These are phyloP conservation scores for Xanthoparmelia taractica DNA, from an alignment of 495 filamentous ascomycete genomes.

Conservation along the genomic window DNA sequence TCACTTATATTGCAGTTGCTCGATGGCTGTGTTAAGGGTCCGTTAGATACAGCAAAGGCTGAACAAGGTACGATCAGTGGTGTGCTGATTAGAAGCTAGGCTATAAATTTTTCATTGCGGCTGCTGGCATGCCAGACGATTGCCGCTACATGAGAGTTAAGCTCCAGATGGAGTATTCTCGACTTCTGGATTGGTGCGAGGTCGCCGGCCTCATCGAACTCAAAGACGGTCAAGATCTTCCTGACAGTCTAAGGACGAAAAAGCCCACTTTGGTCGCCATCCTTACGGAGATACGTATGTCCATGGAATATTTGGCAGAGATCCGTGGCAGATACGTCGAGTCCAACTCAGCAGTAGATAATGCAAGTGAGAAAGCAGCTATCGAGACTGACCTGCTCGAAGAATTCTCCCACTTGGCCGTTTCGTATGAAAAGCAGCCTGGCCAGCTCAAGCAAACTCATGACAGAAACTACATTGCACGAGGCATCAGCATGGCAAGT, in stretches of 20 bases:
- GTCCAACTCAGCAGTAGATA: not conserved
- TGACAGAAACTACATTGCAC: slow-evolving; percentile 7
- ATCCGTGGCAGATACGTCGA: slow-evolving; percentile 16
- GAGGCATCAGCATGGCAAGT: slow-evolving; percentile 1
- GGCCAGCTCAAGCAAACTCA: not conserved
- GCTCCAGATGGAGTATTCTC: slow-evolving; percentile 20
- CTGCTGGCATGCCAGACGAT: slow-evolving; percentile 17
- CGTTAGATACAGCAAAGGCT: not conserved
- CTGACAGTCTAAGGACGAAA: slow-evolving; percentile 15
- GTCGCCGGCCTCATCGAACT: slow-evolving; percentile 19
- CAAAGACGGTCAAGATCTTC: slow-evolving; percentile 12
- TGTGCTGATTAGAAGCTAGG: slow-evolving; percentile 3
- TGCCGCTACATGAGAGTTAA: slow-evolving; percentile 15
- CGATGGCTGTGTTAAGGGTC: slow-evolving; percentile 23
- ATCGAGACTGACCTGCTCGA: slow-evolving; percentile 9
- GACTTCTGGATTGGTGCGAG: slow-evolving; percentile 21
- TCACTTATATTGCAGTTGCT: slow-evolving; percentile 20
- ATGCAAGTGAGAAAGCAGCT: not conserved
- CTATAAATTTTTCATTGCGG: slow-evolving; percentile 18
- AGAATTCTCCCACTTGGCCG: slow-evolving; percentile 10
- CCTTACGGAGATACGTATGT: slow-evolving; percentile 16
- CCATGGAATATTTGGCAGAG: slow-evolving; percentile 19
- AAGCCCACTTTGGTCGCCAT: slow-evolving; percentile 12
- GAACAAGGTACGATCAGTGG: fast-evolving
- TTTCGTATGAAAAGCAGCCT: slow-evolving; percentile 8